Evolutionary conservation across 2,329 filamentous ascomycete genomes (phyloP).

Genomic region (Colletotrichum sp.): DNA sequence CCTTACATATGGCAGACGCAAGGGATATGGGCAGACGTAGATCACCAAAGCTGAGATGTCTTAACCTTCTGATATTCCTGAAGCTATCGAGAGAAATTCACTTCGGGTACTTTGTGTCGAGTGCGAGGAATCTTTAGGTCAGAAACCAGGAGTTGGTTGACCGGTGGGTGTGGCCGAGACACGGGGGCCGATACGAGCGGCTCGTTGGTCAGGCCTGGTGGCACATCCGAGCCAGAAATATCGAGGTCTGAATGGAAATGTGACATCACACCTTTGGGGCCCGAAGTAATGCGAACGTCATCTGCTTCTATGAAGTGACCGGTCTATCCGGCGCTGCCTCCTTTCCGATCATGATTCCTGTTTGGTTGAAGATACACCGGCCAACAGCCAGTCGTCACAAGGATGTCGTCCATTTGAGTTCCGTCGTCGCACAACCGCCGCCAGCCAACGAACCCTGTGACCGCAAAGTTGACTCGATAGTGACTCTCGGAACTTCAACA

Average conservation of each 20-base stretch:
- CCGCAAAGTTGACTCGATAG: neutral
- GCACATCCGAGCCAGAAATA: neutral
- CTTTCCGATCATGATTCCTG: neutral
- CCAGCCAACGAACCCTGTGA: neutral
- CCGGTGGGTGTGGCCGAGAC: neutral
- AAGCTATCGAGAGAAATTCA: accelerated
- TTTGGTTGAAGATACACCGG: neutral
- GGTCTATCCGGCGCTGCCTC: neutral
- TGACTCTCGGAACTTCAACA: neutral
- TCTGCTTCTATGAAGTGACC: neutral
- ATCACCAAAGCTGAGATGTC: neutral
- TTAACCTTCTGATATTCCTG: neutral
- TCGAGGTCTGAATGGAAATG: neutral
- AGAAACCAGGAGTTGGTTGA: neutral
- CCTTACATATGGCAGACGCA: neutral
- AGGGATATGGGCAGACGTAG: neutral
- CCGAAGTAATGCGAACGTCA: neutral
- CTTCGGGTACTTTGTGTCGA: neutral
- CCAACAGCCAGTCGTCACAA: neutral
- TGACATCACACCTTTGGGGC: neutral
- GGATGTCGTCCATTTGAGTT: neutral
- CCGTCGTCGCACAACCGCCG: neutral
- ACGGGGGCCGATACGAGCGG: neutral
- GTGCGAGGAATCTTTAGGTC: neutral
- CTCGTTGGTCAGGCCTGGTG: neutral